phyloP scores from a whole-genome alignment of 108 stramenopile species.

The Nitzschia sp. region DNA sequence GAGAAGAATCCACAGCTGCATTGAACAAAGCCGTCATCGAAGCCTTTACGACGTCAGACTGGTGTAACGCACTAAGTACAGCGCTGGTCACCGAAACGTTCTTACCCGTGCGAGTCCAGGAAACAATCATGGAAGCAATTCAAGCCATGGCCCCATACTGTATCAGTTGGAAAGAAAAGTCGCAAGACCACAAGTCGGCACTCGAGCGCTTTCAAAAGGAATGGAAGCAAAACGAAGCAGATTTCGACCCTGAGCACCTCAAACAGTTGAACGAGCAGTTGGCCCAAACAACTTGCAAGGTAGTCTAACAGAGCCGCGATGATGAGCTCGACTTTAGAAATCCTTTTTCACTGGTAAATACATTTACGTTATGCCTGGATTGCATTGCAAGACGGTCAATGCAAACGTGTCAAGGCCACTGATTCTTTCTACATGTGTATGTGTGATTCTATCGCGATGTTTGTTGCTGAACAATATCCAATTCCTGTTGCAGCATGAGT shows the following conservation, averaged over 20 bases:
- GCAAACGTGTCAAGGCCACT: too few relatives aligned
- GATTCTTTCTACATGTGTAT: too few relatives aligned
- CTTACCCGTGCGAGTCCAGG: constrained; percentile 27
- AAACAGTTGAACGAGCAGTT: not conserved
- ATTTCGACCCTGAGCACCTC: constrained; percentile 10
- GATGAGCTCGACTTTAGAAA: too few relatives aligned
- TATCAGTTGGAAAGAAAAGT: constrained; percentile 17
- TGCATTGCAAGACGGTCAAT: too few relatives aligned
- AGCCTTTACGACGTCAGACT: constrained; percentile 44
- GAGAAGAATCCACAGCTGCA: not conserved
- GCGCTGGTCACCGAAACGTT: constrained; percentile 31
- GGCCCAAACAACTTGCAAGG: too few relatives aligned
- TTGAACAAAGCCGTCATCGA: constrained; percentile 34
- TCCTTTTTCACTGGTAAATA: too few relatives aligned
- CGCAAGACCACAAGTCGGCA: not conserved
- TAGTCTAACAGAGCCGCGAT: not conserved
- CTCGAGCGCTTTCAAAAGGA: constrained; percentile 7
- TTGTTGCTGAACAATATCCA: constrained; percentile 13
- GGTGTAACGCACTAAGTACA: constrained; percentile 48
- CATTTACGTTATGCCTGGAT: too few relatives aligned
- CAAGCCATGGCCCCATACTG: constrained; percentile 56
- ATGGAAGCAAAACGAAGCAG: not conserved
- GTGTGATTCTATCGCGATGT: too few relatives aligned
- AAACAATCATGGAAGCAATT: constrained; percentile 45
- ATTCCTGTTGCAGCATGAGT: constrained; percentile 25